Percentiles rank a stretch among this genome's conserved stretches.
Conservation (phyloP, 2,329 filamentous ascomycete genomes). For the Magnaporthiopsis rhizophila region DNA sequence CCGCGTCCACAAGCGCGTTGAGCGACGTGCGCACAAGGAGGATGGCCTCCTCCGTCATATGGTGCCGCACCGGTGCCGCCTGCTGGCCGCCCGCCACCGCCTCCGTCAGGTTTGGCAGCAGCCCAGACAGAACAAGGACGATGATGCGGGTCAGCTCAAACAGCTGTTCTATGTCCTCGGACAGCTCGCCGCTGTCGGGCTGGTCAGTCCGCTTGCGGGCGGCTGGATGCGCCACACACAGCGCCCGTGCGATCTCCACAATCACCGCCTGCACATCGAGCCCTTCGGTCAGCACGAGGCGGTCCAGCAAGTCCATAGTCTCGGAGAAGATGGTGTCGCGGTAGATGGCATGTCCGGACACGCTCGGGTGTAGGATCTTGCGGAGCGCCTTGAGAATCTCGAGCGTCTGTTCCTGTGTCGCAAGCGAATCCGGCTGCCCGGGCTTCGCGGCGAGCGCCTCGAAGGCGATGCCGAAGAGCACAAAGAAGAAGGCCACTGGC, state of each 20-base stretch:
- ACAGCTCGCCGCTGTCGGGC: constrained; percentile 61
- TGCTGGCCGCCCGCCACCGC: constrained; percentile 34
- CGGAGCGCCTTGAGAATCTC: constrained; percentile 87
- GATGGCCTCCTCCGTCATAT: constrained; percentile 81
- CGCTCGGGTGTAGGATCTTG: constrained; percentile 89
- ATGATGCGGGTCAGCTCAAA: constrained; percentile 97
- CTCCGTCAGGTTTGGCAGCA: constrained; percentile 71
- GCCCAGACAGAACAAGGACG: constrained; percentile 79
- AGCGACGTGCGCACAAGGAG: constrained; percentile 72
- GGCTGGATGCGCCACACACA: constrained; percentile 87
- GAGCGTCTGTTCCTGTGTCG: constrained; percentile 64
- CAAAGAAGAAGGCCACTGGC: constrained; percentile 97
- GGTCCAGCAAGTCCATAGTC: constrained; percentile 91
- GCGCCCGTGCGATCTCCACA: constrained; percentile 82
- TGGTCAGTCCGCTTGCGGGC: constrained; percentile 51
- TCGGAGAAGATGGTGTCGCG: constrained; percentile 93
- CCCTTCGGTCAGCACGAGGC: constrained; percentile 84
- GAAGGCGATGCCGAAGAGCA: constrained; percentile 92
- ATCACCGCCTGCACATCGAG: constrained; percentile 85
- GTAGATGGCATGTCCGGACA: constrained; percentile 94
- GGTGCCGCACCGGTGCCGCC: constrained; percentile 47
- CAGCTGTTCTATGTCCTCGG: constrained; percentile 94
- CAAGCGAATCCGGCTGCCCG: constrained; percentile 55
- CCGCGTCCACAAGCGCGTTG: constrained; percentile 85
- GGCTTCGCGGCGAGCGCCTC: constrained; percentile 85